Percentiles rank a stretch among this genome's conserved stretches.
These are phyloP conservation scores for Aspergillus saccharolyticus DNA, from an alignment of 495 filamentous ascomycete species.

Conservation along the genomic window DNA sequence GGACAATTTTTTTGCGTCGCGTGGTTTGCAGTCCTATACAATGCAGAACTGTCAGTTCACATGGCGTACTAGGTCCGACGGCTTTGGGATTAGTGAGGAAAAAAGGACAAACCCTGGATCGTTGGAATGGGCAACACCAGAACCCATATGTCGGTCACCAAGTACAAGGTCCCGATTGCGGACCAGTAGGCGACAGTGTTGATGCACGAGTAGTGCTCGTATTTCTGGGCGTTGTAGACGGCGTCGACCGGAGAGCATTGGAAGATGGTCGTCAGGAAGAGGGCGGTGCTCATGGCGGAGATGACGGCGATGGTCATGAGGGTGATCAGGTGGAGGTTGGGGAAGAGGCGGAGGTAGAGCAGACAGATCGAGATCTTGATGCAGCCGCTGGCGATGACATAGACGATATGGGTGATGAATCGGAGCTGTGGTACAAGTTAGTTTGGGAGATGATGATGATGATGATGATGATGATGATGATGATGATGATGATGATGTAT, in stretches of 20 bases:
- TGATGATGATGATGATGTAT: not conserved
- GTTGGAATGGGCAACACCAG: slow-evolving; percentile 11
- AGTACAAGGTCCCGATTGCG: slow-evolving; percentile 2
- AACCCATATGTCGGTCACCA: slow-evolving; percentile 15
- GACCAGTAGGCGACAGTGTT: slow-evolving; percentile 13
- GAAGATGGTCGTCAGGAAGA: slow-evolving; percentile 13
- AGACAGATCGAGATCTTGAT: slow-evolving; percentile 14
- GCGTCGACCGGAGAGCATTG: slow-evolving; percentile 12
- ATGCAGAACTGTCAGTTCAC: too few relatives aligned
- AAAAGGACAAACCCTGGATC: slow-evolving; percentile 4
- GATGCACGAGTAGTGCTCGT: slow-evolving; percentile 11
- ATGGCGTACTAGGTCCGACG: too few relatives aligned
- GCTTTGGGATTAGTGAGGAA: not conserved
- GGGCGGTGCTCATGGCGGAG: slow-evolving; percentile 13
- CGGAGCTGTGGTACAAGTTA: not conserved
- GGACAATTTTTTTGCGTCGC: slow-evolving; percentile 2
- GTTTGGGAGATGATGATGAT: too few relatives aligned
- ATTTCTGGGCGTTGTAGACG: slow-evolving; percentile 3
- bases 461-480: not conserved
- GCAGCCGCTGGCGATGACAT: slow-evolving; percentile 6
- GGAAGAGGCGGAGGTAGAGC: slow-evolving; percentile 16
- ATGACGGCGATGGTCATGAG: slow-evolving; percentile 12
- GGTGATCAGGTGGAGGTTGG: slow-evolving; percentile 3
- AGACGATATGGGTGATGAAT: slow-evolving; percentile 9
- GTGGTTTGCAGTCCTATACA: not conserved